Base-by-base conservation (phyloP, 2,329 filamentous ascomycete genomes). In the Colletotrichum gloeosporioides region DNA sequence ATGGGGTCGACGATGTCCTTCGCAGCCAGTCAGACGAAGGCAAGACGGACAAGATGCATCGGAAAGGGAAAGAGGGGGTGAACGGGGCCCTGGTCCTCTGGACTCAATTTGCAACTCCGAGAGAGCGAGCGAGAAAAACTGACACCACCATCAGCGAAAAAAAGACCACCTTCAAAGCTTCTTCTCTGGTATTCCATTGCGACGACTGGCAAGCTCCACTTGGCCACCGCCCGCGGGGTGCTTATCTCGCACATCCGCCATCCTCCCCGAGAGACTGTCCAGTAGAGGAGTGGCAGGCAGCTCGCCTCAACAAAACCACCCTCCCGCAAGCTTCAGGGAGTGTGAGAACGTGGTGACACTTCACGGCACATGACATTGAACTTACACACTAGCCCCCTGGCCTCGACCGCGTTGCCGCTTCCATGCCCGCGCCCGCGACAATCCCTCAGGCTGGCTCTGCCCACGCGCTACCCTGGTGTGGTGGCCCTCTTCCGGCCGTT, bases 331-430 rank as follows among this genome's bases (percentile, higher is more conserved):
- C 74, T 34, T 22, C 63, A 69, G 70, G 73, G 73, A 73, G 70
- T 61, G 73, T 63, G 63, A 63, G 69, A 73, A 39, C 25, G 53
- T 68, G 59, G 70, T 69, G 70, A 76, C 74, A 76, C 64, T 62
- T 69, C 63, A 69, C 65, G 65, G 64, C 70, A 76, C 65, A 76
- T 74, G 70, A 65, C 74, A 73, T 73, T 22, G 22, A 32, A 66
- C 59, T 74, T 25, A 69, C 32, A 61, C 59, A 61, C 59, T 74
- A 76, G 71, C 22, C 31, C 39, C n/a, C 71, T 62, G 44, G 74
- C 44, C 64, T 73, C 70, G 63, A 73, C 49, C 49, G 44, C 31
- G 39, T 44, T 16, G 18, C 13, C 27, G 22, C 34, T 27, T 59
- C n/a, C 57, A 64, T 55, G 49, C 49, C 22, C 34, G 70, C 57